A percentile compares a stretch with the other conserved stretches of the same genome.
phyloP scores from a whole-genome alignment of 78 protist genomes.

The Dictyostelium firmibasis region DNA sequence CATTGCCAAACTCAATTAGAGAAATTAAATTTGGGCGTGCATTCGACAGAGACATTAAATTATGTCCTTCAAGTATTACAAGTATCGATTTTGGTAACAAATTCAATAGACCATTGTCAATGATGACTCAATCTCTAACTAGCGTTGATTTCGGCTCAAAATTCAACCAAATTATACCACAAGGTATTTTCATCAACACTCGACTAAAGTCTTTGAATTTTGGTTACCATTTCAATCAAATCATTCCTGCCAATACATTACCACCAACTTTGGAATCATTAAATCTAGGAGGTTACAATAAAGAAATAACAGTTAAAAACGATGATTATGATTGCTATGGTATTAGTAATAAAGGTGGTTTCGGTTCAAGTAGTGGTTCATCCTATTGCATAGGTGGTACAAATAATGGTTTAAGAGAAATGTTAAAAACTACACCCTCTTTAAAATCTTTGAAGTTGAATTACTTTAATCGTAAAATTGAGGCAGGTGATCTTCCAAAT shows the following conservation, averaged over 20 bases:
- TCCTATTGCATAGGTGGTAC: not conserved
- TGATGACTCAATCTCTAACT: not conserved
- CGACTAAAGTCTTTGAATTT: not conserved
- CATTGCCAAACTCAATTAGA: not conserved
- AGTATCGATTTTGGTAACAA: not conserved
- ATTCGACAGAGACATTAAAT: not conserved
- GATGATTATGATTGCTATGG: not conserved
- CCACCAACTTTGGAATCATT: not conserved
- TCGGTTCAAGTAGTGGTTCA: not conserved
- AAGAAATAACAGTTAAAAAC: not conserved
- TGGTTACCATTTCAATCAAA: constrained; percentile 3
- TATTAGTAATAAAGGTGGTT: not conserved
- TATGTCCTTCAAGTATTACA: not conserved
- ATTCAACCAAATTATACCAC: not conserved
- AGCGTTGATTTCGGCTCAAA: not conserved
- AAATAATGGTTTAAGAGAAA: not conserved
- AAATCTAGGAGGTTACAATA: not conserved
- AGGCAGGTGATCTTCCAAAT: not conserved
- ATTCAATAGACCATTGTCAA: not conserved
- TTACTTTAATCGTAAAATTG: not conserved
- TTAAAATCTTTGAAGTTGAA: not conserved
- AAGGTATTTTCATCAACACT: not conserved
- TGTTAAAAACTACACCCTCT: not conserved
- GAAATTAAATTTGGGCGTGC: not conserved
- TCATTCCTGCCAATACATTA: not conserved